Base-by-base conservation (phyloP, 2,329 filamentous ascomycete species). In the Sclerotinia borealis region DNA sequence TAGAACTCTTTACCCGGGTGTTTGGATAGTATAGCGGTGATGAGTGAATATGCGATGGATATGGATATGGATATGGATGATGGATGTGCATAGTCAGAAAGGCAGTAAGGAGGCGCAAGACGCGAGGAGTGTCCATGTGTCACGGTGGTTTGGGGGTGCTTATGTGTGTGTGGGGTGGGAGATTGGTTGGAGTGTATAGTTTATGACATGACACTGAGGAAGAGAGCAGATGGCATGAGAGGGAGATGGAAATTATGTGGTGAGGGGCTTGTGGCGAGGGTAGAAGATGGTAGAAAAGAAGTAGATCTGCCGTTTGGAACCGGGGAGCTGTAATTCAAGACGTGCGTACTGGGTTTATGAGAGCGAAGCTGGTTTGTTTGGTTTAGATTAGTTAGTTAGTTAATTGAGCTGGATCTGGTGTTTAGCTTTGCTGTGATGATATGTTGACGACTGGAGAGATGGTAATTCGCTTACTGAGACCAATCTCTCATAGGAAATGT, bases 1-100 rank as follows among this genome's bases (percentile, higher is more conserved):
- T 73, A n/a, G n/a, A n/a, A n/a, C 31, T 72, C 73, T 51, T 29
- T 73, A 19, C 72, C 72, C 1, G 72, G 69, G 0, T 69, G 67
- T 43, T 49, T 73, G 59, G 71, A 73, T 49, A 65, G 65, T 31
- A 55, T 70, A 0, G 68, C 70, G 3, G 72, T 73, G 22, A 70
- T 74, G 15, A 63, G 54, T 6, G 72, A 71, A 15, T n/a, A n/a
- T n/a, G n/a, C n/a, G n/a, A n/a, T n/a, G n/a, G n/a, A n/a, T n/a
- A n/a, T n/a, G n/a, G n/a, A n/a, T n/a, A n/a, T n/a, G n/a, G n/a
- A n/a, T n/a, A n/a, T n/a, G n/a, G n/a, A 45, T 74, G n/a, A 65
- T 71, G 7, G 68, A 65, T 56, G 68, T 73, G 13, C 73, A 72
- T 64, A 52, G 51, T 8, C 67, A 69, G 39, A 68, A 71, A 36